These are phyloP conservation scores for Coemansia sp. DNA, from an alignment of 192 early-diverging fungal genomes.

Conservation along the genomic window DNA sequence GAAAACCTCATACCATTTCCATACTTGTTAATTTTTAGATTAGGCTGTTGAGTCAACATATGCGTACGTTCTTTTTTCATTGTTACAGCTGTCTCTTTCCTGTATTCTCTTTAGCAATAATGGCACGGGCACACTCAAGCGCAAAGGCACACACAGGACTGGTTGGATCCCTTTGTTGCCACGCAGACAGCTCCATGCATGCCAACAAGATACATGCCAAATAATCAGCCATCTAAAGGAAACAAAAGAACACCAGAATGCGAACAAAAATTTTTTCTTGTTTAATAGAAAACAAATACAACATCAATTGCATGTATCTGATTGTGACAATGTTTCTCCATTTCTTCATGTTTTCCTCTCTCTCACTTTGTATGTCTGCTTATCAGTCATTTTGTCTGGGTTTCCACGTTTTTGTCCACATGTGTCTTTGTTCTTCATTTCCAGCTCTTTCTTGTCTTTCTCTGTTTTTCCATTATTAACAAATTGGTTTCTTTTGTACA, in stretches of 20 bases:
- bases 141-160: background rate
- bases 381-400: conserved; percentile 4
- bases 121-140: background rate
- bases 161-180: too few species aligned
- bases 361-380: background rate
- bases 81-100: too few species aligned
- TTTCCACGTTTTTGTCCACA: conserved; percentile 2
- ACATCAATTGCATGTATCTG: background rate
- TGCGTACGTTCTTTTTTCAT: too few species aligned
- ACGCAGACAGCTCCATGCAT: too few species aligned
- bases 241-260: background rate
- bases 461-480: background rate
- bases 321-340: conserved; percentile 2
- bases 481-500: background rate
- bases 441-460: background rate
- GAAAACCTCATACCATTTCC: too few species aligned
- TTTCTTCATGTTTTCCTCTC: background rate
- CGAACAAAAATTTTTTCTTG: too few species aligned
- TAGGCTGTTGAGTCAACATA: too few species aligned
- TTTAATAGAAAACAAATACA: background rate
- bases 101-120: background rate
- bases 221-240: background rate
- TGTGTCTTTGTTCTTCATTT: background rate
- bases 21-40: too few species aligned
- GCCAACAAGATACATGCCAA: background rate